Conservation (phyloP, 2,329 filamentous ascomycete genomes). For the Arthrinium phaeospermum region DNA sequence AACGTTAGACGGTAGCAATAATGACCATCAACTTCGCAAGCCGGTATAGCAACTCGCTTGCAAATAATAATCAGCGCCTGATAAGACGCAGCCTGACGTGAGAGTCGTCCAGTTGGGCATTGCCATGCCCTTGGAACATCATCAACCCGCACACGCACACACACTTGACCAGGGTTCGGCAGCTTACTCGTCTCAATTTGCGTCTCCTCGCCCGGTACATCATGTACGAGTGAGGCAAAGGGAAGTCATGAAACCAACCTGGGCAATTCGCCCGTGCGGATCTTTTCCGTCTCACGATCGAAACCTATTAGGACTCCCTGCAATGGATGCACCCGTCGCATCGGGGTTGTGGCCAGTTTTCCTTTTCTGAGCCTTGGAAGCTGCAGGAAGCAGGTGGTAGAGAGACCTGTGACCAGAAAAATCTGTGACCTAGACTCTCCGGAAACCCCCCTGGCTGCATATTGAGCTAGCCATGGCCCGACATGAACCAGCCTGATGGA, state of each 20-base stretch:
- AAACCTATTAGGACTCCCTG: not conserved
- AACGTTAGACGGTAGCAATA: not conserved
- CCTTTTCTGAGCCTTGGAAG: not conserved
- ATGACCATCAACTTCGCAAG: not conserved
- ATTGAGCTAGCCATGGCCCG: slow-evolving; percentile 5
- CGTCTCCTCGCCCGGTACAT: not conserved
- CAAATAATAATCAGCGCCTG: not conserved
- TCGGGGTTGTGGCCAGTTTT: slow-evolving; percentile 4
- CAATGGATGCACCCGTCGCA: not conserved
- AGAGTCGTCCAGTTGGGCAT: not conserved
- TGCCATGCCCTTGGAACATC: not conserved
- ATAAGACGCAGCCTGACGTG: slow-evolving; percentile 8
- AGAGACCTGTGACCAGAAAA: slow-evolving; percentile 6
- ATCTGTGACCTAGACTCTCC: not conserved
- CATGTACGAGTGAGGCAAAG: not conserved
- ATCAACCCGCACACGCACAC: not conserved
- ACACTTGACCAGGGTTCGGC: not conserved
- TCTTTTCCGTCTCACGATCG: slow-evolving; percentile 11
- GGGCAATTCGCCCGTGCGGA: slow-evolving; percentile 14
- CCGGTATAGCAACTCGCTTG: not conserved
- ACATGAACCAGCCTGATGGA: slow-evolving; percentile 17
- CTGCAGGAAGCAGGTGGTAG: not conserved
- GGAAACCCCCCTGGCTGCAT: slow-evolving; percentile 7
- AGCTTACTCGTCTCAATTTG: not conserved
- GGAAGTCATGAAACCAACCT: not conserved